phyloP scores from a whole-genome alignment of 306 rosid genomes.

The Lathyrus oleraceus region DNA sequence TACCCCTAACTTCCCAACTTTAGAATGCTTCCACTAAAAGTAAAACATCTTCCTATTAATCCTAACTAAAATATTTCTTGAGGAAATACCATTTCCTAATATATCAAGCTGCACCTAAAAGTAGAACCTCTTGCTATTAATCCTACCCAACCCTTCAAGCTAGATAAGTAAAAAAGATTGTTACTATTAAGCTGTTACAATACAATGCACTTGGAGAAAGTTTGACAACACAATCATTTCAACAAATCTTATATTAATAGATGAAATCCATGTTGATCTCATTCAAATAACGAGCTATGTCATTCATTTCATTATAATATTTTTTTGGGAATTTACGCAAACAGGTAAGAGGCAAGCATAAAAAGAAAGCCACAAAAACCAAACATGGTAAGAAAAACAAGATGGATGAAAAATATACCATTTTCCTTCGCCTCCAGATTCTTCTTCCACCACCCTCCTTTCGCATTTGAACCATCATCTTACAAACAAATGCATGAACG shows the following conservation, averaged over 20 bases:
- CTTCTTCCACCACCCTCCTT: slow-evolving; percentile 53
- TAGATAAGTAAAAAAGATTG: too few species aligned
- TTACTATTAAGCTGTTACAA: too few species aligned
- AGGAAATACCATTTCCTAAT: too few species aligned
- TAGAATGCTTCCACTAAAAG: slow-evolving; percentile 26
- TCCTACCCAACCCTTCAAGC: too few species aligned
- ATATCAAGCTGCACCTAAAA: too few species aligned
- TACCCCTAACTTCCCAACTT: neutral
- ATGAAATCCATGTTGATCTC: neutral
- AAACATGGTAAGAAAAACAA: slow-evolving; percentile 5
- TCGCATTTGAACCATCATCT: slow-evolving; percentile 59
- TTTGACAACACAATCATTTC: too few species aligned
- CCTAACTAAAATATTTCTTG: too few species aligned
- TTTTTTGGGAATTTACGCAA: slow-evolving; percentile 32
- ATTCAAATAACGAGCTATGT: neutral
- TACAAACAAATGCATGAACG: slow-evolving; percentile 39
- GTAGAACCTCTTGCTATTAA: too few species aligned
- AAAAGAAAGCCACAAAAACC: neutral
- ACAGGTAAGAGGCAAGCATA: slow-evolving; percentile 26
- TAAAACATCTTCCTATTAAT: too few species aligned
- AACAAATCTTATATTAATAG: neutral
- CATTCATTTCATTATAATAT: neutral
- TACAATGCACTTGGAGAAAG: too few species aligned
- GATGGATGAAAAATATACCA: slow-evolving; percentile 49
- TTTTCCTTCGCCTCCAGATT: slow-evolving; percentile 82